Conservation (phyloP, 805 yeast genomes). For the Yarrowia keelungensis region DNA sequence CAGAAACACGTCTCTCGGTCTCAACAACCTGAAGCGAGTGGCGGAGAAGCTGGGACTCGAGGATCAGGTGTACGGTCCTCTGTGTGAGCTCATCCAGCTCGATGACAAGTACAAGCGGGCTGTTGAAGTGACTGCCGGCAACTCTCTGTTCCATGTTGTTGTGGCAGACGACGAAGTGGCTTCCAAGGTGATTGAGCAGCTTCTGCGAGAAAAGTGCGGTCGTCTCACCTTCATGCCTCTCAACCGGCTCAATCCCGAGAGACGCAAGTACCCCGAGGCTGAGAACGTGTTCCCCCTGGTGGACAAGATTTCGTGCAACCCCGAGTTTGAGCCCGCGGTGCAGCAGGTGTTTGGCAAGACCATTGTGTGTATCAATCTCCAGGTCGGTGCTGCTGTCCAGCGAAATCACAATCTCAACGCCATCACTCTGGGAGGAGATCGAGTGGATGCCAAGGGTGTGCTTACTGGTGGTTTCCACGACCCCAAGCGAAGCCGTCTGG, state of each 20-base stretch:
- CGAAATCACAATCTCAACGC: constrained; percentile 68
- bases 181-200: constrained; percentile 74
- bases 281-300: constrained; percentile 66
- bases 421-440: constrained; percentile 91
- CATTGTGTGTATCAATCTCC: constrained; percentile 74
- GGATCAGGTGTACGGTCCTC: constrained; percentile 77
- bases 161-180: constrained; percentile 91
- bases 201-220: constrained; percentile 73
- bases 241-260: constrained; percentile 63
- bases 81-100: constrained; percentile 82
- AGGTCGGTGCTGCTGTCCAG: constrained; percentile 71
- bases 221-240: constrained; percentile 92
- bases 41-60: constrained; percentile 63
- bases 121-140: constrained; percentile 89
- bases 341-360: constrained; percentile 82
- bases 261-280: constrained; percentile 65
- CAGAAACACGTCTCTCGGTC: constrained; percentile 55
- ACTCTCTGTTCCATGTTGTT: constrained; percentile 82
- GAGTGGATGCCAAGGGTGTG: constrained; percentile 83
- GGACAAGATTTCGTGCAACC: constrained; percentile 70
- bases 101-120: constrained; percentile 85
- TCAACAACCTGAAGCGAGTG: constrained; percentile 71
- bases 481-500: constrained; percentile 69
- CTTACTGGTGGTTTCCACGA: constrained; percentile 89
- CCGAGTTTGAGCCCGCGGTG: constrained; percentile 67